These are phyloP conservation scores for Scutellaria galericulata DNA, from an alignment of 257 asterid species.

Conservation along the genomic window DNA sequence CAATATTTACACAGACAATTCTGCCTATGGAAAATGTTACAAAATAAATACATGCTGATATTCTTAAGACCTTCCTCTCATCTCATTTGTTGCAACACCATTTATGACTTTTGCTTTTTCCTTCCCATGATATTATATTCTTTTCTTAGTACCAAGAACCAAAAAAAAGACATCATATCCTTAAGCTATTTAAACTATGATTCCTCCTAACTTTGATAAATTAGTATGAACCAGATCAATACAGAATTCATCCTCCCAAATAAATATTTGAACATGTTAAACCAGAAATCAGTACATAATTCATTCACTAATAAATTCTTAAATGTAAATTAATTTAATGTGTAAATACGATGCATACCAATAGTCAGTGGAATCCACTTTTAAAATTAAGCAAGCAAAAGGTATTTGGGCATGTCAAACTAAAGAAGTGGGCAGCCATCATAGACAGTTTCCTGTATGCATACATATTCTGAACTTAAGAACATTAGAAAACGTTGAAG, in stretches of 20 bases:
- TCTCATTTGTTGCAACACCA: background rate
- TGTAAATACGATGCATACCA: background rate
- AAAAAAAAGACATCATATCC: background rate
- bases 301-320: background rate
- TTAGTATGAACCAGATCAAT: background rate
- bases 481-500: constrained; percentile 3
- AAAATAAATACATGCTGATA: background rate
- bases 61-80: background rate
- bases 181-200: constrained; percentile 3
- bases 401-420: constrained; percentile 11
- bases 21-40: background rate
- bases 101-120: constrained; percentile 4
- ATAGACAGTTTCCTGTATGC: constrained; percentile 1
- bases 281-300: background rate
- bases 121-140: background rate
- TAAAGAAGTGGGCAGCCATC: constrained; percentile 6
- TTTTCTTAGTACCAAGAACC: background rate
- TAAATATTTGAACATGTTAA: background rate
- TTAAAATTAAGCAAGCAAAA: constrained; percentile 19
- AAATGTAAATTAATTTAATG: background rate
- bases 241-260: constrained; percentile 11
- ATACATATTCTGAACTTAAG: background rate
- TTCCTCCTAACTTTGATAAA: background rate
- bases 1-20: constrained; percentile 13
- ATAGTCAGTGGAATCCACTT: background rate